phyloP scores from a whole-genome alignment of 2,329 filamentous ascomycete genomes.

The Aspergillus transmontanensis region DNA sequence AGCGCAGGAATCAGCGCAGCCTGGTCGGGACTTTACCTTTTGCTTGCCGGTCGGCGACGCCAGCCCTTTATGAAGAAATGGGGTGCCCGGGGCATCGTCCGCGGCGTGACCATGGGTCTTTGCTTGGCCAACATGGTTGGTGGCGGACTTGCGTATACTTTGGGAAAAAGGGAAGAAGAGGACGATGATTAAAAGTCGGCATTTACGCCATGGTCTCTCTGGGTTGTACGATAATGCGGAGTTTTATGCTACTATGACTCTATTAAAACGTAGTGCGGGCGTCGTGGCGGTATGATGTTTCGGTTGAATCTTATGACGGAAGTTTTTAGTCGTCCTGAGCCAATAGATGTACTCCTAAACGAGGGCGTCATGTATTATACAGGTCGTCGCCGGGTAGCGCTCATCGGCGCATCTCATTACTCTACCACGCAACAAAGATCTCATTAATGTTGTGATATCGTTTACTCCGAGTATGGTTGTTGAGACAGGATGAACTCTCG shows the following conservation, averaged over 20 bases:
- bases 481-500: slow-evolving; percentile 36
- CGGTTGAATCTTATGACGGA: slow-evolving; percentile 1
- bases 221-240: neutral
- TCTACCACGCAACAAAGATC: neutral
- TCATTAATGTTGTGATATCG: neutral
- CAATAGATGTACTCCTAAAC: neutral
- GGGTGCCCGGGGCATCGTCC: slow-evolving; percentile 46
- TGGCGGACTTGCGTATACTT: slow-evolving; percentile 49
- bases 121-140: slow-evolving; percentile 50
- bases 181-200: slow-evolving; percentile 14
- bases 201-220: slow-evolving; percentile 1
- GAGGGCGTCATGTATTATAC: neutral
- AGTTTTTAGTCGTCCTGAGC: neutral
- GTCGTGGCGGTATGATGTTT: slow-evolving; percentile 2
- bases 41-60: slow-evolving; percentile 62
- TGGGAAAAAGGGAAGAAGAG: slow-evolving; percentile 46
- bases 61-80: slow-evolving; percentile 49
- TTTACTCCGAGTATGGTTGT: slow-evolving; percentile 31
- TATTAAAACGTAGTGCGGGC: slow-evolving; percentile 1
- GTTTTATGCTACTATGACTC: slow-evolving; percentile 1
- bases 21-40: slow-evolving; percentile 66
- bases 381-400: neutral
- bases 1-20: slow-evolving; percentile 65
- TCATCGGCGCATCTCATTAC: neutral
- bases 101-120: slow-evolving; percentile 49